A percentile compares a stretch with the other conserved stretches of the same genome.
Conservation (phyloP, 495 filamentous ascomycete species). For the Ascobolus immersus region DNA sequence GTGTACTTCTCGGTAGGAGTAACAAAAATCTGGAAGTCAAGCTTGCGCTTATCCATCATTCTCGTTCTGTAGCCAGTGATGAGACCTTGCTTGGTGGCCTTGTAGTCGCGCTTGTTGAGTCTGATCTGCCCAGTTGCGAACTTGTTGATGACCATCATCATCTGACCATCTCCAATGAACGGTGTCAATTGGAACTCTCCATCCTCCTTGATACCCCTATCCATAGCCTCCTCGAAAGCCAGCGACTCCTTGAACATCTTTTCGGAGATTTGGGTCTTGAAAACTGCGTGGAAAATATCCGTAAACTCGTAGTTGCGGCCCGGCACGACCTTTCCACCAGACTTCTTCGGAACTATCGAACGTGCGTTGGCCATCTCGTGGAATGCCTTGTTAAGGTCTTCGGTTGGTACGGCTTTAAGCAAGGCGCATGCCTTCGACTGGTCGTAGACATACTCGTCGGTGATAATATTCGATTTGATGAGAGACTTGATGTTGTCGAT, state of each 20-base stretch:
- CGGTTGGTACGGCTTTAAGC: conserved; percentile 12
- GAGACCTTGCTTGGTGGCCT: conserved; percentile 9
- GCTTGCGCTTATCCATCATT: conserved; percentile 14
- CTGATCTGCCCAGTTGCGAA: conserved; percentile 12
- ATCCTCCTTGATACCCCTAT: conserved; percentile 5
- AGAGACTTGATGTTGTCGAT: conserved; percentile 16
- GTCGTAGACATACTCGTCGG: conserved; percentile 11
- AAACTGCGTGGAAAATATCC: conserved; percentile 14
- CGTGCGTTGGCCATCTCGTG: conserved; percentile 12
- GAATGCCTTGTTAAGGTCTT: conserved; percentile 15
- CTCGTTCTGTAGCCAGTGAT: conserved; percentile 16
- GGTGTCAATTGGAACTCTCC: conserved; percentile 12
- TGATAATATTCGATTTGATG: conserved; percentile 17
- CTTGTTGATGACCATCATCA: conserved; percentile 17
- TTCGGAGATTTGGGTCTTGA: conserved; percentile 13
- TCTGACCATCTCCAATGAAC: conserved; percentile 16
- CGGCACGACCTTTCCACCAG: conserved; percentile 13
- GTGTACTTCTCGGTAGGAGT: background rate
- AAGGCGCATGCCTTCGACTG: conserved; percentile 14
- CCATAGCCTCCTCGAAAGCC: conserved; percentile 6
- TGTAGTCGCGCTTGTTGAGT: conserved; percentile 11
- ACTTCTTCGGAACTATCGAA: conserved; percentile 15
- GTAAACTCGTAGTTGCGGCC: conserved; percentile 17
- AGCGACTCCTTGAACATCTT: conserved; percentile 14
- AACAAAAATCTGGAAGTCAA: conserved; percentile 11